Base-by-base conservation (phyloP, 495 filamentous ascomycete genomes). In the Cairneyella variabilis region DNA sequence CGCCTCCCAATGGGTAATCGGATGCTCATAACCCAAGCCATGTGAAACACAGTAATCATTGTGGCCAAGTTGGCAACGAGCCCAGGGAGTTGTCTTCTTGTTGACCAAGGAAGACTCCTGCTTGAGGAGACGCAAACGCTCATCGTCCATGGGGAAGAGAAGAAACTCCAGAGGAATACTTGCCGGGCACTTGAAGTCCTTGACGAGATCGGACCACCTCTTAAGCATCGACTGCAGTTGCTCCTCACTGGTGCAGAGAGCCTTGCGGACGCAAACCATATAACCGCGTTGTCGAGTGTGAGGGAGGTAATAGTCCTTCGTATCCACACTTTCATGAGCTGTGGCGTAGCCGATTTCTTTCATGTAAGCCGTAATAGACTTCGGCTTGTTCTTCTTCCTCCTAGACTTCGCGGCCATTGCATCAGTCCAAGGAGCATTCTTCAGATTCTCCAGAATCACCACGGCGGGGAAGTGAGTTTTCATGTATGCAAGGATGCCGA, bases 211-310 rank as follows among this genome's bases (percentile, higher is more conserved):
- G 2, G 57, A 45, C 77, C 76, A 81, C 25, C 58, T 27, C 27
- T 48, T 36, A 6, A n/a, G n/a, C n/a, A n/a, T n/a, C n/a, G n/a
- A n/a, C n/a, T n/a, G n/a, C n/a, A n/a, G 40, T 43, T 22, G 14
- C 58, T 27, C 44, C 25, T 3, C 6, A 18, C 14, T 20, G 2
- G 18, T 20, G 23, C 20, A 39, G 37, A 17, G 1, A 6, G 1
- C 26, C 51, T 18, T 49, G 16, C 48, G n/a, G 3, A 62, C 20
- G 38, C 80, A 83, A 25, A 90, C 66, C 64, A 92, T 76, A 60
- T 93, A 95, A 4, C 82, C 80, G 38, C 90, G 76, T 27, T 73
- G 71, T 1, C 90, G 73, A 4, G 90, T 95, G 32, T 95, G 90
- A 0, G 90, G 90, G 2, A 95, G 69, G 42, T 90, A 91, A 61